A percentile compares a stretch with the other conserved stretches of the same genome.
Evolutionary conservation across 2,329 filamentous ascomycete genomes (phyloP).

Genomic region (Coniochaeta hoffmannii): DNA sequence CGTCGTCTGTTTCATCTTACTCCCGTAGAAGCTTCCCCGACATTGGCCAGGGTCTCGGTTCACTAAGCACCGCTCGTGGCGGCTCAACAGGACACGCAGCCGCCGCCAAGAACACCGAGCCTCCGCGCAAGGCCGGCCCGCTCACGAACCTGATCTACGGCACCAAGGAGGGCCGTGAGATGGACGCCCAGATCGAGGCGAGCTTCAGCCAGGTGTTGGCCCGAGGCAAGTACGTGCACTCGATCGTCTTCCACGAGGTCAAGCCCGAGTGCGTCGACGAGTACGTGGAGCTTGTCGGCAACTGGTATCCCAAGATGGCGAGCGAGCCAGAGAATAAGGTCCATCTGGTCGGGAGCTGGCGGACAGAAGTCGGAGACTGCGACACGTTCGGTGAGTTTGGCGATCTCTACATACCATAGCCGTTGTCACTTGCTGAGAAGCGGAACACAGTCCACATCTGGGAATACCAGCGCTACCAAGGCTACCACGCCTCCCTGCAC

Average conservation of each 20-base stretch:
- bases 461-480: slow-evolving; percentile 97
- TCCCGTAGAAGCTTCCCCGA: slow-evolving; percentile 33
- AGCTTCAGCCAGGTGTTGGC: slow-evolving; percentile 94
- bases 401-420: background rate
- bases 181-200: slow-evolving; percentile 92
- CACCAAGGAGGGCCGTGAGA: slow-evolving; percentile 87
- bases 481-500: slow-evolving; percentile 88
- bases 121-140: slow-evolving; percentile 61
- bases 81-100: slow-evolving; percentile 44
- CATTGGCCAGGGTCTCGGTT: slow-evolving; percentile 45
- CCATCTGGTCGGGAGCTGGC: slow-evolving; percentile 94
- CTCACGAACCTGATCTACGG: slow-evolving; percentile 91
- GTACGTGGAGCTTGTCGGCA: slow-evolving; percentile 81
- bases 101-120: slow-evolving; percentile 48
- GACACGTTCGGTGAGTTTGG: slow-evolving; percentile 86
- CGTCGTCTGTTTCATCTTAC: slow-evolving; percentile 22
- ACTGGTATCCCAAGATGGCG: slow-evolving; percentile 90
- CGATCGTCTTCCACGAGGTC: slow-evolving; percentile 93
- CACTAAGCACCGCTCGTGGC: slow-evolving; percentile 43
- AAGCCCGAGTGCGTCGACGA: slow-evolving; percentile 94
- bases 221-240: slow-evolving; percentile 96
- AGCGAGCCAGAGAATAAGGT: slow-evolving; percentile 82
- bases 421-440: background rate
- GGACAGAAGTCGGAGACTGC: slow-evolving; percentile 93
- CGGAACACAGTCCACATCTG: slow-evolving; percentile 81